Base-by-base conservation (phyloP, 1,139 yeast genomes). In the Lodderomyces elongisporus region DNA sequence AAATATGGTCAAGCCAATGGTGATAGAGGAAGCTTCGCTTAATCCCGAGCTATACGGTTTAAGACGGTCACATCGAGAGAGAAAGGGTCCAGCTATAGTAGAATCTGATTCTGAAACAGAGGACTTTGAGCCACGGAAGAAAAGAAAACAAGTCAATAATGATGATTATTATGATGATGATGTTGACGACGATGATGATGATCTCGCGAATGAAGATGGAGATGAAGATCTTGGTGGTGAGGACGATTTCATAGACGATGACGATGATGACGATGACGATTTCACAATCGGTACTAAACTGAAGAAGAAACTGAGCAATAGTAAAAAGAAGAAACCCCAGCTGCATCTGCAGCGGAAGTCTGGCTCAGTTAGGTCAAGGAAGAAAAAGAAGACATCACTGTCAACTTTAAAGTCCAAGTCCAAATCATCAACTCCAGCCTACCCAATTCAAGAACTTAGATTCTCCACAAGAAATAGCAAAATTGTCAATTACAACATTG, bases 1-100 rank as follows among this genome's bases (percentile, higher is more conserved):
- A 20, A 20, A 20, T 15, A 29, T 29, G 32, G 32, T 40, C 15
- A 42, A 40, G 17, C 37, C 25, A 21, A 32, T 31, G 17, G 33
- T 44, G 30, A 61, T 67, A 3, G 63, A 66, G 30, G 78, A 72
- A 38, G 70, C 73, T 15, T 63, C 63, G 35, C 58, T 66, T 35
- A 77, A 87, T 56, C 97, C 98, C 2, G 96, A 87, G 57, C 71
- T 91, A 21, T 91, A 89, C 49, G 98, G 98, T 3, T 70, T 91
- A 40, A 76, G 97, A 54, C 74, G 97, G 48, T 84, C 95, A 22
- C 80, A 83, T 28, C 73, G 97, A 47, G 80, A 85, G 14, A 74
- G 79, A 44, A 52, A 56, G 16, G 58, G 58, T 13, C 66, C 70
- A 3, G 39, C 57, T n/a, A 44, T 65, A 5, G 49, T 54, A 23